Conservation (phyloP, 2,329 filamentous ascomycete species). For the Dryadomyces quercivorus region DNA sequence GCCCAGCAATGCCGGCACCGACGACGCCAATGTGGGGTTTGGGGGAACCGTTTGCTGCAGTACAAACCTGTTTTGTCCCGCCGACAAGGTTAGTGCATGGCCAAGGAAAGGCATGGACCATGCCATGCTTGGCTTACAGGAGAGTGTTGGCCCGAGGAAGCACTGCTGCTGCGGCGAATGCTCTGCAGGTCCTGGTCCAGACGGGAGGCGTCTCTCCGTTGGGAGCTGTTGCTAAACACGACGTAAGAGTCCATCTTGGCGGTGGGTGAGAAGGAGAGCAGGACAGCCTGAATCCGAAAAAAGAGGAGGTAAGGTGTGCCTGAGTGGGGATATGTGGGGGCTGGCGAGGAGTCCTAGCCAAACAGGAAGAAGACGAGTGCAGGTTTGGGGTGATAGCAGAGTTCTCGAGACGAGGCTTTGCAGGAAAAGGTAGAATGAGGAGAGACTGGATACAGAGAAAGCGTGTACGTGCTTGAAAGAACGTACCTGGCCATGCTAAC, state of each 20-base stretch:
- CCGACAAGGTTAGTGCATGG: not conserved
- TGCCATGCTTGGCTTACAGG: not conserved
- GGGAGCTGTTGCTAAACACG: conserved; percentile 32
- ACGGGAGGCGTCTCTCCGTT: conserved; percentile 29
- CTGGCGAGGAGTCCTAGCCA: not conserved
- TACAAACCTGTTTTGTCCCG: no score
- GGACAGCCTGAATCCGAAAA: not conserved
- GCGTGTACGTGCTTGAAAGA: no score
- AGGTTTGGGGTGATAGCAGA: not conserved
- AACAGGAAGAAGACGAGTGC: not conserved
- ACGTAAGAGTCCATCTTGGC: conserved; percentile 38
- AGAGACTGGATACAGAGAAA: no score
- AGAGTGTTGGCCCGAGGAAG: not conserved
- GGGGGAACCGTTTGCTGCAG: conserved; percentile 10
- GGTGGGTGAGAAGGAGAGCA: not conserved
- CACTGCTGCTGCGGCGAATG: conserved; percentile 18
- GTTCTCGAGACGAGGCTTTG: not conserved
- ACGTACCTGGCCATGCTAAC: no score
- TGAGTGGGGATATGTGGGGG: not conserved
- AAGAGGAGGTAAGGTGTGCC: not conserved
- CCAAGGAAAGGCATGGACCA: conserved; percentile 7
- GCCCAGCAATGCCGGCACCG: conserved; percentile 56
- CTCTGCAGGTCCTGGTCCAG: conserved; percentile 38
- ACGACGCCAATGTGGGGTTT: conserved; percentile 51
- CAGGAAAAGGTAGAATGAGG: not conserved